These are phyloP conservation scores for Aspergillus sp. DNA, from an alignment of 2,329 filamentous ascomycete species.

Conservation along the genomic window DNA sequence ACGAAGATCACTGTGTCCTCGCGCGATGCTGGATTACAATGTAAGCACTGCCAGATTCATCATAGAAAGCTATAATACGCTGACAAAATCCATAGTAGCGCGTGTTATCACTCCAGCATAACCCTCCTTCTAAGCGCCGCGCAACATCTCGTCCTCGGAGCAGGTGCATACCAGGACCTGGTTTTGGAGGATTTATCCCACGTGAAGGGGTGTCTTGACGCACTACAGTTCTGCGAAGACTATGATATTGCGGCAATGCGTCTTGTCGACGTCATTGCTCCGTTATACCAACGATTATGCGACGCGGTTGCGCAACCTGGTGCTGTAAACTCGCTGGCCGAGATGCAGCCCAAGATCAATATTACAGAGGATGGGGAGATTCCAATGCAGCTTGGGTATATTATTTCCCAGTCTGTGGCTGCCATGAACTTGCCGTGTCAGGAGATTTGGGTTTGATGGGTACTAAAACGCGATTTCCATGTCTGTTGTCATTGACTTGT, in stretches of 20 bases:
- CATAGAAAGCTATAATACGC: too few relatives aligned
- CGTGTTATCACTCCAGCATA: neutral
- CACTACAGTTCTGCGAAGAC: neutral
- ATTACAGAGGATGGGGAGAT: neutral
- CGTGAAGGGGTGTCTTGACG: neutral
- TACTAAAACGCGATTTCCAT: too few relatives aligned
- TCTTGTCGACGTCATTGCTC: neutral
- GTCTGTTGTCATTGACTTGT: too few relatives aligned
- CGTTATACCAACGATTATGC: neutral
- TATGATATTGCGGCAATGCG: conserved; percentile 4
- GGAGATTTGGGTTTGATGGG: neutral
- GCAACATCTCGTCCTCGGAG: neutral
- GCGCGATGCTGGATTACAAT: neutral
- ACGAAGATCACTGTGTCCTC: neutral
- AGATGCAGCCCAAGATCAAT: too few relatives aligned
- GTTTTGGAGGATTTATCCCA: neutral
- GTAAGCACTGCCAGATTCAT: too few relatives aligned
- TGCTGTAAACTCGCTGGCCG: too few relatives aligned
- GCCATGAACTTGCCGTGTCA: neutral
- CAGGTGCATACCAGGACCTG: neutral
- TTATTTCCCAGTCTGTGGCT: neutral
- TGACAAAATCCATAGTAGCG: neutral
- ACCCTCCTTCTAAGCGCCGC: neutral
- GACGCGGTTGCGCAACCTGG: neutral
- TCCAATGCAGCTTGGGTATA: neutral